Evolutionary conservation across 2,329 filamentous ascomycete genomes (phyloP), one percentile per base, ranked within the genome.

Genomic region (Xylariales sp.): DNA sequence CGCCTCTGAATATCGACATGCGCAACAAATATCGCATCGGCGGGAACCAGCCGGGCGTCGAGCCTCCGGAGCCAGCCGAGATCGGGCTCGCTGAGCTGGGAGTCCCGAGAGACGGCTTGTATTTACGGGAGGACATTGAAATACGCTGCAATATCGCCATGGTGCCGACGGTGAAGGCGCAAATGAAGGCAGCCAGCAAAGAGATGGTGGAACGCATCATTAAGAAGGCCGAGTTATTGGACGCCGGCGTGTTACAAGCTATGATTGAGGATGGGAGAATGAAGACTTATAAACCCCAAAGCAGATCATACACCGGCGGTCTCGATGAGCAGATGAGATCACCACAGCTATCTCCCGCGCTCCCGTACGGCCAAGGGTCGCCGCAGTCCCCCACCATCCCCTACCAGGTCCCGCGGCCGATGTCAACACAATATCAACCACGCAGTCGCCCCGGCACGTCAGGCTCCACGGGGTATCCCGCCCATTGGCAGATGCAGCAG

Each of bases 151-250:
- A 91, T 75, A 81, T 92, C 61, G 85, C 89, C 67, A 84, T 91
- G 78, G 83, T 89, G 65, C 76, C 83, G 55, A 91, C 91, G 66
- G 89, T 92, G 71, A 91, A 90, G 81, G 83, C 86, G 65, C 88
- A 91, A 76, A 84, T 87, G 74, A 90, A 90, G 79, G 84, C 87
- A 8, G 88, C 90, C 7, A 89, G 88, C 72, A 89, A 89, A 70
- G 84, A 90, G 68, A 90, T 92, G 87, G 86, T 92, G 0, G 82
- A 86, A 61, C 85, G 90, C 56, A 86, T 93, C 75, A 88, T 91
- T 74, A 90, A 91, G 75, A 92, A 92, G 81, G 90, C 90, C 0
- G 89, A 91, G 77, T 81, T 92, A 28, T 81, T 92, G 46, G 90
- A 92, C 72, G 82, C 89, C 5, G 90, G 90, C 16, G 83, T 87